Evolutionary conservation across 2,329 filamentous ascomycete genomes (phyloP), one percentile per base, ranked within the genome.

Genomic region (Neonectria punicea): DNA sequence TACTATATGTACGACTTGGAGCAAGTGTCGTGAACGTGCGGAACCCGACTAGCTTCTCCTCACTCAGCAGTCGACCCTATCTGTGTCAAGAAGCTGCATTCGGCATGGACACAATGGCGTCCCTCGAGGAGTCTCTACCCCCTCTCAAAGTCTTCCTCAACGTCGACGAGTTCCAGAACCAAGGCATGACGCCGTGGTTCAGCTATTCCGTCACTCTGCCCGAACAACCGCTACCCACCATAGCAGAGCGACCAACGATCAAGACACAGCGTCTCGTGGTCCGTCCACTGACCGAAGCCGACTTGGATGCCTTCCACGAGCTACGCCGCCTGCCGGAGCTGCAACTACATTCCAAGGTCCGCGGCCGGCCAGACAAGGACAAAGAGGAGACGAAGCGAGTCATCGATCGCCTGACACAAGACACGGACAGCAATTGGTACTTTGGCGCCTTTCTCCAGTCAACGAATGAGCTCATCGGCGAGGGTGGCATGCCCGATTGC

Each of bases 101-200:
- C 20, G 30, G 18, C 25, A 69, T 70, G 67, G 65, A 70, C 55
- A 62, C 61, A 8, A 70, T 70, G 67, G 32, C 67, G 25, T 61
- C 55, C 20, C n/a, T 69, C 28, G n/a, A 61, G 7, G 34, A 62
- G 5, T 58, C 64, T 1, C 36, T 70, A 4, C 54, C 61, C n/a
- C 14, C 58, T 16, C 34, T 70, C 6, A 18, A 70, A 1, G 34
- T 70, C 22, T 57, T 20, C 2, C 2, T 70, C 8, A 53, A 4
- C 7, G 43, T 53, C 32, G 59, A 68, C 22, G 53, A 70, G 10
- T 30, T 61, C 9, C 62, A 70, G 18, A 55, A 61, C 18, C 22
- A 70, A 13, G 68, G 68, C 36, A 57, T 70, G 62, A 68, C 61
- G 25, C 68, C 68, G 18, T 70, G 67, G 67, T 70, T 70, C 51